phyloP scores from a whole-genome alignment of 2,329 filamentous ascomycete species.

The Venturia asperata region DNA sequence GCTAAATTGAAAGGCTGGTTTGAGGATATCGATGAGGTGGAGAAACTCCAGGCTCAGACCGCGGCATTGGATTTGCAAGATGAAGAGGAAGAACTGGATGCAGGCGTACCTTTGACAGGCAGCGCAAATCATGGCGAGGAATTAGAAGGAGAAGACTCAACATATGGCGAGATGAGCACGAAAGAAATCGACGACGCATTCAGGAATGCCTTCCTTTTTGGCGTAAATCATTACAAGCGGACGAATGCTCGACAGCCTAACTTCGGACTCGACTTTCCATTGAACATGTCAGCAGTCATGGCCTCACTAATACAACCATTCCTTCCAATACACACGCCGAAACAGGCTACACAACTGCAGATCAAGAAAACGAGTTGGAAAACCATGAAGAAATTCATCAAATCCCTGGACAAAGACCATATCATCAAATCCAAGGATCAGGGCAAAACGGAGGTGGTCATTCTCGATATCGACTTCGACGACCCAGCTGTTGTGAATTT shows the following conservation, averaged over 20 bases:
- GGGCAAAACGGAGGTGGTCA: constrained; percentile 49
- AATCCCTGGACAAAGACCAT: constrained; percentile 55
- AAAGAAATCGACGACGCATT: constrained; percentile 63
- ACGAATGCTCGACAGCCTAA: constrained; percentile 44
- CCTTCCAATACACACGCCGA: constrained; percentile 51
- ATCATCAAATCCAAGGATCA: constrained; percentile 60
- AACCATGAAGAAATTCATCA: constrained; percentile 63
- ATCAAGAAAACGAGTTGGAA: constrained; percentile 68
- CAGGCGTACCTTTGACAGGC: not conserved
- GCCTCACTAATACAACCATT: constrained; percentile 59
- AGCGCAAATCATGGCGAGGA: not conserved
- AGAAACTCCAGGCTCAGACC: constrained; percentile 35
- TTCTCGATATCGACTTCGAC: constrained; percentile 58
- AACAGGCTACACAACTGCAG: constrained; percentile 51
- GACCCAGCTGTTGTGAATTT: constrained; percentile 49
- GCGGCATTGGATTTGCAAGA: constrained; percentile 30
- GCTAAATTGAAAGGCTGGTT: constrained; percentile 48
- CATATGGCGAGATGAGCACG: constrained; percentile 27
- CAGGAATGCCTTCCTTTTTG: constrained; percentile 56
- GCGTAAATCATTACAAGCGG: constrained; percentile 53
- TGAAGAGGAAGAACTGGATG: constrained; percentile 14
- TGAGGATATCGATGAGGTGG: constrained; percentile 30
- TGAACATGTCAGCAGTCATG: constrained; percentile 58
- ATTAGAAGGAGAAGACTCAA: constrained; percentile 17
- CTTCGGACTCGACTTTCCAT: constrained; percentile 53